phyloP scores from a whole-genome alignment of 371 early-diverging fungal genomes.

The Rhizomucor pusillus region DNA sequence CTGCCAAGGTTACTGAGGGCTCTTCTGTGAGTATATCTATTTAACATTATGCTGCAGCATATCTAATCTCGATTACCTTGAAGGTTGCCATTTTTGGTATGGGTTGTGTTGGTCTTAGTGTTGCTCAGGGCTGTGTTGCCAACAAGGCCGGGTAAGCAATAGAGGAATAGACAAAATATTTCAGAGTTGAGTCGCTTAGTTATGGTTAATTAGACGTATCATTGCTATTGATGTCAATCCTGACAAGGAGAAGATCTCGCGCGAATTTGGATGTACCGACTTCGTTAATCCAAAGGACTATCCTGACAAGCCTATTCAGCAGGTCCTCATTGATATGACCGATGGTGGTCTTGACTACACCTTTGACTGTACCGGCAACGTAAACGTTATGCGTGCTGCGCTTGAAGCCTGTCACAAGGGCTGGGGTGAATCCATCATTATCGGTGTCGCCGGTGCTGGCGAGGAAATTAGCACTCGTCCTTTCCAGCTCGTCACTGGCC shows the following conservation, averaged over 20 bases:
- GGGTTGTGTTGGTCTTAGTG: conserved; percentile 93
- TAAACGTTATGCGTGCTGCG: conserved; percentile 91
- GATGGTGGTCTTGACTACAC: conserved; percentile 96
- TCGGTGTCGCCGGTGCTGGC: conserved; percentile 92
- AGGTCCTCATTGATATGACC: conserved; percentile 84
- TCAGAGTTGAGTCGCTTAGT: too few relatives aligned
- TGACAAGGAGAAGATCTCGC: conserved; percentile 71
- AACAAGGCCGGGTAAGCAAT: conserved; percentile 60
- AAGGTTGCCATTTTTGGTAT: conserved; percentile 91
- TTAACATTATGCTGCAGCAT: not conserved
- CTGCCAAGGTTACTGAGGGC: conserved; percentile 85
- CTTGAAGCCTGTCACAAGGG: conserved; percentile 94
- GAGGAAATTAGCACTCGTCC: conserved; percentile 92
- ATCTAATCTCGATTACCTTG: not conserved
- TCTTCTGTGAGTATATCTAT: conserved; percentile 37
- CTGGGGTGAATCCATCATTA: conserved; percentile 86
- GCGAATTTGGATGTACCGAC: conserved; percentile 90
- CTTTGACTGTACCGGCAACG: conserved; percentile 93
- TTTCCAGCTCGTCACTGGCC: conserved; percentile 93
- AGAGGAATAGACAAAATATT: too few relatives aligned
- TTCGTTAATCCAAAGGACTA: conserved; percentile 88
- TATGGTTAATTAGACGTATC: conserved; percentile 53
- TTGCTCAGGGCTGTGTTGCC: conserved; percentile 82
- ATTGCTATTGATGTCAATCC: conserved; percentile 91
- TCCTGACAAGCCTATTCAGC: conserved; percentile 70